Conservation (phyloP, 768 basidiomycete species). For the Tulasnella sp. region DNA sequence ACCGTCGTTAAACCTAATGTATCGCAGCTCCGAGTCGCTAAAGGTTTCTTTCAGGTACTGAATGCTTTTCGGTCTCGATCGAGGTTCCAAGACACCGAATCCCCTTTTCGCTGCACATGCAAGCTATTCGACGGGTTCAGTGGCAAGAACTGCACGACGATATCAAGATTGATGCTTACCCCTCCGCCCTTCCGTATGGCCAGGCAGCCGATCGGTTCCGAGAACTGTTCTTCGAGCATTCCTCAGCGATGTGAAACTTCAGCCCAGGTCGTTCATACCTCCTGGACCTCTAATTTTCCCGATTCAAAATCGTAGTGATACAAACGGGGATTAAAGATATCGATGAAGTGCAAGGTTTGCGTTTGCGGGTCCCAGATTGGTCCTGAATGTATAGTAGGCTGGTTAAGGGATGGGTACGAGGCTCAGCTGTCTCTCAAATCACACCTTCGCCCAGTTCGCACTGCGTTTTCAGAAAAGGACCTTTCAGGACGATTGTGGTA, state of each 20-base stretch:
- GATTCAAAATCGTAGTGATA: slow-evolving; percentile 1
- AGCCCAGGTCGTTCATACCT: slow-evolving; percentile 21
- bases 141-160: not conserved
- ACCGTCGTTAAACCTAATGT: slow-evolving; percentile 67
- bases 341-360: slow-evolving; percentile 60
- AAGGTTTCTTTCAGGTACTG: slow-evolving; percentile 54
- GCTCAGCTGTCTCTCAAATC: not conserved
- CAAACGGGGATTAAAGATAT: slow-evolving; percentile 52
- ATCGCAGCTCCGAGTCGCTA: slow-evolving; percentile 30
- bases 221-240: slow-evolving; percentile 47
- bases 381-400: slow-evolving; percentile 39
- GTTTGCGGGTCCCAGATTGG: slow-evolving; percentile 58
- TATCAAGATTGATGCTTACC: slow-evolving; percentile 40
- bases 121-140: slow-evolving; percentile 42
- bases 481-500: slow-evolving; percentile 28
- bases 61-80: slow-evolving; percentile 33
- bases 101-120: slow-evolving; percentile 58
- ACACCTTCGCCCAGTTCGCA: slow-evolving; percentile 63
- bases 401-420: not conserved
- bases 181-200: slow-evolving; percentile 50
- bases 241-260: slow-evolving; percentile 46
- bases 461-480: slow-evolving; percentile 50
- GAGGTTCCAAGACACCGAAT: slow-evolving; percentile 41
- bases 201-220: slow-evolving; percentile 56
- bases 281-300: not conserved